Percentiles rank a stretch among this genome's conserved stretches.
Conservation (phyloP, 2,329 filamentous ascomycete genomes). For the Tetracladium maxilliforme region DNA sequence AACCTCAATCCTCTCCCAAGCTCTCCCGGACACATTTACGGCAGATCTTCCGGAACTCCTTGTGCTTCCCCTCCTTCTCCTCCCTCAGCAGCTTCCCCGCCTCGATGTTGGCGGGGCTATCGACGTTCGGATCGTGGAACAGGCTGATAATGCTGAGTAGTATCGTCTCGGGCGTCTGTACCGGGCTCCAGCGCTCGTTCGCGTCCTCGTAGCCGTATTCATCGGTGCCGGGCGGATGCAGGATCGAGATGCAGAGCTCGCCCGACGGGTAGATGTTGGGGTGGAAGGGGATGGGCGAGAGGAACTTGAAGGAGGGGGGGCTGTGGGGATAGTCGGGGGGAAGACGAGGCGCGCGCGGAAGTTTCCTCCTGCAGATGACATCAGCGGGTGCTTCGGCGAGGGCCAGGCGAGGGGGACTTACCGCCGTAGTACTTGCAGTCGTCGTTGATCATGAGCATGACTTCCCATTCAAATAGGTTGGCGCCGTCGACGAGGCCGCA, state of each 20-base stretch:
- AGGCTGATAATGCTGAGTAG: conserved; percentile 84
- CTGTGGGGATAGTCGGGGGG: conserved; percentile 67
- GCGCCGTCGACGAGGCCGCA: conserved; percentile 73
- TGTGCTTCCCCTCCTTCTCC: conserved; percentile 43
- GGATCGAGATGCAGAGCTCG: conserved; percentile 89
- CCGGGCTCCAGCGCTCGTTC: conserved; percentile 83
- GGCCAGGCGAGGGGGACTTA: conserved; percentile 23
- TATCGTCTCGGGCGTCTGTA: conserved; percentile 91
- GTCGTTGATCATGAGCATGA: conserved; percentile 96
- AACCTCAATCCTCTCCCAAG: conserved; percentile 50
- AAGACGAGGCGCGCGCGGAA: conserved; percentile 80
- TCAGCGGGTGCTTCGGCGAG: conserved; percentile 1
- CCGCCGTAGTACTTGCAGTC: conserved; percentile 89
- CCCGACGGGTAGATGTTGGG: conserved; percentile 86
- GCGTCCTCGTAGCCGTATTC: conserved; percentile 87
- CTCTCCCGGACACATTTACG: conserved; percentile 70
- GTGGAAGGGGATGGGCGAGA: conserved; percentile 73
- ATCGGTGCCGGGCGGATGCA: conserved; percentile 90
- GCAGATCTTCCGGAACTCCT: conserved; percentile 67
- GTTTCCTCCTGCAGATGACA: conserved; percentile 54
- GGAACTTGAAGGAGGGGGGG: conserved; percentile 81
- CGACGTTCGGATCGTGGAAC: conserved; percentile 84
- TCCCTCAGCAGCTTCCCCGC: conserved; percentile 80
- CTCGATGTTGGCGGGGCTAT: conserved; percentile 90
- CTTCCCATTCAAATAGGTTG: conserved; percentile 96